Base-by-base conservation (phyloP, 2,329 filamentous ascomycete genomes). In the Pseudogymnoascus destructans region DNA sequence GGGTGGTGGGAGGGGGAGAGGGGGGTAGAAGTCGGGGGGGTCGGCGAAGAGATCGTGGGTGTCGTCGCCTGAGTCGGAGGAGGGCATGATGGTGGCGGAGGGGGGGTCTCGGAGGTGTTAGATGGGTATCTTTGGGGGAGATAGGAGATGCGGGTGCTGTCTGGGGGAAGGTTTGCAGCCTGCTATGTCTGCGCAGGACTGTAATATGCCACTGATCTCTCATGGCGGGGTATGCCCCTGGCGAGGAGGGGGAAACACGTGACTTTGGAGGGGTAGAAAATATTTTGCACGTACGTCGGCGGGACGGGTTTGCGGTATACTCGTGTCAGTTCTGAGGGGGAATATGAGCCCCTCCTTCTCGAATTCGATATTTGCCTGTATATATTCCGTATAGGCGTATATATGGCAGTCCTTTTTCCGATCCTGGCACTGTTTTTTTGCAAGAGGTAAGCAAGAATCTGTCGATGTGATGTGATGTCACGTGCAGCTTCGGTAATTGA, bases 11-110 rank as follows among this genome's bases (percentile, higher is more conserved):
- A 54, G 85, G 80, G 54, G 87, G 87, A 52, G 89, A 84, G 89
- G 83, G 52, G 86, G 80, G 69, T 89, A 93, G 74, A 81, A 96
- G 67, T 82, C 88, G 58, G 82, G 79, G 5, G 91, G 91, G 63
- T 95, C 91, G 58, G 85, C 74, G 74, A 96, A 95, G 63, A 95
- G 75, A 67, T 74, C 73, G 60, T 66, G 57, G 23, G 46, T 60
- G 35, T 65, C 63, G 35, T 64, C 63, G 3, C 63, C 62, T 17
- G 58, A 32, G 5, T 66, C 64, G 11, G 46, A 27, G 58, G 60
- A 61, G 25, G 30, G 21, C 46, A 40, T 49, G 10, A 9, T 21
- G n/a, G 10, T 49, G 15, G n/a, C 6, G 32, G 11, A 13, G 58
- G 57, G 59, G 58, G 61, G 59, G 57, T 25, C 46, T 52, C 7